Base-by-base conservation (phyloP, 768 basidiomycete genomes). In the Asterophora lycoperdoides region DNA sequence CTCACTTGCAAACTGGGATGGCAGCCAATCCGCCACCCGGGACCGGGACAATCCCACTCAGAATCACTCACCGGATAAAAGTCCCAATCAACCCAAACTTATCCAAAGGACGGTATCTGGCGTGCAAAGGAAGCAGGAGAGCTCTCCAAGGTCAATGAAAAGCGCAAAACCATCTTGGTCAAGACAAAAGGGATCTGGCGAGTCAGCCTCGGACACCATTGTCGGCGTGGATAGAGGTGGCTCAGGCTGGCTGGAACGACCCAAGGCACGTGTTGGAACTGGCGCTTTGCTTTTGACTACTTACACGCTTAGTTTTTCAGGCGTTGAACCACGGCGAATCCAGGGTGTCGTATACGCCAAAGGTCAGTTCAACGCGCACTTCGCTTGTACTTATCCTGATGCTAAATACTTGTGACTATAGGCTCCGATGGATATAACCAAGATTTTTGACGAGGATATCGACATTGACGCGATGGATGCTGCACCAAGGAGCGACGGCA, bases 1-100 rank as follows among this genome's bases (percentile, higher is more conserved):
- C 9, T 54, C 56, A 28, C 50, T 52, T 42, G 56, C 43, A 8
- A 57, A 56, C n/a, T 56, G 58, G 58, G 54, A 57, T 26, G 54
- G 54, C 30, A 28, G 43, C 14, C 49, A 47, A 52, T 43, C 52
- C 10, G 11, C 40, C 1, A n/a, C n/a, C n/a, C n/a, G n/a, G n/a
- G n/a, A n/a, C n/a, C 43, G 40, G 33, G 23, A 23, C 23, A 23
- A 23, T 23, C 23, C 23, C 6, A 23, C 3, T 23, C 23, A 23
- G 23, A 23, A 23, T 23, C 23, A 23, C 23, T 23, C 23, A 23
- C 23, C 3, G 6, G 23, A 23, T 6, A 23, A 23, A 23, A 23
- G 23, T 23, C 3, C 23, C 6, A 41, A 46, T 34, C 39, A 41
- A 48, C 13, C 32, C 14, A 36, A 30, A 13, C 40, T 23, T 13